These are phyloP conservation scores for Leptodontidium sp. DNA, from an alignment of 2,329 filamentous ascomycete genomes.

Conservation along the genomic window DNA sequence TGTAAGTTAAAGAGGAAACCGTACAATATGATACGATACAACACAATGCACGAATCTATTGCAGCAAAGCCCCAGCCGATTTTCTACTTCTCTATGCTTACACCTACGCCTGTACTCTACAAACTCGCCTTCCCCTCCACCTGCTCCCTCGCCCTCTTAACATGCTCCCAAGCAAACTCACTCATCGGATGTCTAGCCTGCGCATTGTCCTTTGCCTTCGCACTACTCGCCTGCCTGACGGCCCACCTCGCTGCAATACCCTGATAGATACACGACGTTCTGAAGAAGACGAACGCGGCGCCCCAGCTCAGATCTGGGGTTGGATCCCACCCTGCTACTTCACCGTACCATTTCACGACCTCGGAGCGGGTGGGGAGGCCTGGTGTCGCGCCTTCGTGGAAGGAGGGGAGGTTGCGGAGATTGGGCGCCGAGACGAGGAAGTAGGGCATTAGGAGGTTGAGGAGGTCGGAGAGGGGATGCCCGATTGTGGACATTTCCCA, in stretches of 20 bases:
- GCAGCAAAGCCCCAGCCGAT: not conserved
- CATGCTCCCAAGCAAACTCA: slow-evolving; percentile 79
- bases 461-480: slow-evolving; percentile 91
- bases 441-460: slow-evolving; percentile 74
- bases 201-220: slow-evolving; percentile 77
- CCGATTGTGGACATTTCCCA: slow-evolving; percentile 99
- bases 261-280: slow-evolving; percentile 72
- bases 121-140: slow-evolving; percentile 52
- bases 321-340: slow-evolving; percentile 76
- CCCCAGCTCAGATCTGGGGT: slow-evolving; percentile 68
- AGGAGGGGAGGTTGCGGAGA: slow-evolving; percentile 48
- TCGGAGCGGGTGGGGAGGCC: slow-evolving; percentile 62
- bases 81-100: not conserved
- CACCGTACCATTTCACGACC: slow-evolving; percentile 70
- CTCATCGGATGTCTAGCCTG: slow-evolving; percentile 75
- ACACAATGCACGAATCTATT: slow-evolving; percentile 1
- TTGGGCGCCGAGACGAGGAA: slow-evolving; percentile 39
- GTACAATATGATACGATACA: not conserved
- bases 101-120: slow-evolving; percentile 41
- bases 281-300: slow-evolving; percentile 68
- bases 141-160: slow-evolving; percentile 54
- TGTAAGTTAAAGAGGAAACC: not conserved
- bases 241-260: slow-evolving; percentile 93
- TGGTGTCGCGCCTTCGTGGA: slow-evolving; percentile 58
- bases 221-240: slow-evolving; percentile 86